Base-by-base conservation (phyloP, 148 eudicot genomes). In the Rhododendron molle region DNA sequence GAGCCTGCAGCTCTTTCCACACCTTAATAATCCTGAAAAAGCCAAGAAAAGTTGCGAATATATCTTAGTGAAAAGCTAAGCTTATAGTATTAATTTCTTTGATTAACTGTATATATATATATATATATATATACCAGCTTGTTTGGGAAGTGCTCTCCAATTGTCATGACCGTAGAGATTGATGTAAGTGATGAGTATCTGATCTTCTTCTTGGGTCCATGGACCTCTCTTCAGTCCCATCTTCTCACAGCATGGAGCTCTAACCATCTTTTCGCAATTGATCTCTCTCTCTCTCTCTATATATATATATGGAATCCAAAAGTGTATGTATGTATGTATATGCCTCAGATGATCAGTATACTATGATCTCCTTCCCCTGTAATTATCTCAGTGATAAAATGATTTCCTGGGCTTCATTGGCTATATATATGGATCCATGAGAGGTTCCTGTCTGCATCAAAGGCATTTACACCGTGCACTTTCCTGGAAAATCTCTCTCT, bases 1-100 rank as follows among this genome's bases (percentile, higher is more conserved):
- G 12, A 94, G 90, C 73, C 95, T 88, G 76, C 95, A 94, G 87
- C 98, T 94, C 85, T 94, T 94, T 23, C 98, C 98, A 80, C 98
- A 93, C 88, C 96, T 92, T 76, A 91, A 82, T 16, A 95, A 89
- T n/a, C 98, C 98, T 94, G 85, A 34, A 50, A 3, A 34, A 74
- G 0, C 0, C 69, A 21, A 23, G 20, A 83, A n/a, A 26, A 56
- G 15, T 69, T 30, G 2, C 74, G 3, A 30, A 28, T 3, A 69
- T 62, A 69, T 62, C 74, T 65, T 26, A 65, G 60, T 16, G 21
- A 54, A 54, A 60, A 60, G 67, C 26, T 20, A 56, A 56, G 16
- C 62, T 15, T 56, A 16, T 50, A 60, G 1, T 32, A 32, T 32
- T 60, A n/a, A n/a, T n/a, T 58, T 58, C 60, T 54, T 16, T 54